Evolutionary conservation across 2,329 filamentous ascomycete species (phyloP), one percentile per base, ranked within the genome.

Genomic region (Nigrospora osmanthi): DNA sequence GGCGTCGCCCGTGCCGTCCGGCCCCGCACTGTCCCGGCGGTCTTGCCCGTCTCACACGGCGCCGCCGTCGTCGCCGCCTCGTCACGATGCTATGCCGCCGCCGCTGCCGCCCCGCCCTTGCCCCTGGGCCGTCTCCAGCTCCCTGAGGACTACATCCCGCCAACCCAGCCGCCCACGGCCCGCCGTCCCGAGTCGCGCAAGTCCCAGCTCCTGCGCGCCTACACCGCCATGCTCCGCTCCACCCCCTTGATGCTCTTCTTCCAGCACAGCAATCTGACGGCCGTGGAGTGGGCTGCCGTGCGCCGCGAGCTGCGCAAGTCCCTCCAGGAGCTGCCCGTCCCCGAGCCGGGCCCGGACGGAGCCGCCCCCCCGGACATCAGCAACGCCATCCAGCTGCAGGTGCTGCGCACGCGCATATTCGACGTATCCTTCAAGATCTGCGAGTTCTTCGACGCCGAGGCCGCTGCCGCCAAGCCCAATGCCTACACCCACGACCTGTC

Each of bases 341-440:
- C 68, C 0, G 50, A 51, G 2, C 50, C 52, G 11, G 53, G 47
- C 4, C 52, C 52, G 5, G 68, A 71, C 11, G 67, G 65, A 16
- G 65, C 67, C 6, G 62, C 69, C 23, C 57, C 65, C 13, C 50
- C 68, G 17, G 64, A 76, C 31, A 61, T 88, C 32, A 73, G 77
- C n/a, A 67, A 77, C 2, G 68, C 72, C 35, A 75, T 93, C 53
- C 84, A 87, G 65, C 63, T 97, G 23, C 85, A 94, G 63, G 87
- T 95, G 23, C 72, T 98, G 45, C 85, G 93, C 60, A 93, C 88
- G 13, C 86, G 87, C 59, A 94, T 98, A 59, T 88, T 98, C 61
- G 83, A 84, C 53, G 81, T 87, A 15, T 90, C 91, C 1, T 71
- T 97, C 49, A 84, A 85, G 53, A 79, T 97, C 42, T 83, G 90